Base-by-base conservation (phyloP, 305 asterid genomes). In the Solanum aculeatissimum region DNA sequence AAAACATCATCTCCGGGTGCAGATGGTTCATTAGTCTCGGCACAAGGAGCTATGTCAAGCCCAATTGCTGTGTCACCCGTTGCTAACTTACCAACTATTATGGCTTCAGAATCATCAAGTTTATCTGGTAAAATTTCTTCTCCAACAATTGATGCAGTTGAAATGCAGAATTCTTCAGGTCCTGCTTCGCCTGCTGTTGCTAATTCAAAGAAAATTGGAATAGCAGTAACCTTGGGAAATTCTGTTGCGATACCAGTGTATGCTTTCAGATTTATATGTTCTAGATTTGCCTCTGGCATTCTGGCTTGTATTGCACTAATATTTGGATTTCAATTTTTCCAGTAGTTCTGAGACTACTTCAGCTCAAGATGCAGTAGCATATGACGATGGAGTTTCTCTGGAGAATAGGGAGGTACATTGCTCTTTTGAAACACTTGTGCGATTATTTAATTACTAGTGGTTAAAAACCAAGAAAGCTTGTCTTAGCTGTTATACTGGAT, bases 11-110 rank as follows among this genome's bases (percentile, higher is more conserved):
- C 91, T 70, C 88, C 92, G 71, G 40, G 74, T 60, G 84, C 82
- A 69, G 90, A 90, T 71, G 87, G 87, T 81, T 85, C 91, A 87
- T 86, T 89, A 79, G 85, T 82, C 23, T 47, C 74, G 8, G 86
- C 88, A 86, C 92, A 89, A 84, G 87, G 85, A 29, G 89, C 85
- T 43, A 89, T 60, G 81, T 82, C 95, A 81, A 96, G 94, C 89
- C 95, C 96, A 78, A 83, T 84, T 88, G 87, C 92, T 23, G 93
- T 83, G 86, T 88, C 91, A 85, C 91, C 92, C 75, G 88, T 86
- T 71, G 92, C 77, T 88, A 85, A 86, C 83, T 87, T 89, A 42
- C 94, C 90, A 35, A 86, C 85, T 85, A 87, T 83, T 35, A 86
- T 45, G 84, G 58, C 88, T 85, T 84, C 94, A 88, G 93, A 84